A percentile compares a stretch with the other conserved stretches of the same genome.
These are phyloP conservation scores for Nicotiana sylvestris DNA, from an alignment of 257 asterid species.

Conservation along the genomic window DNA sequence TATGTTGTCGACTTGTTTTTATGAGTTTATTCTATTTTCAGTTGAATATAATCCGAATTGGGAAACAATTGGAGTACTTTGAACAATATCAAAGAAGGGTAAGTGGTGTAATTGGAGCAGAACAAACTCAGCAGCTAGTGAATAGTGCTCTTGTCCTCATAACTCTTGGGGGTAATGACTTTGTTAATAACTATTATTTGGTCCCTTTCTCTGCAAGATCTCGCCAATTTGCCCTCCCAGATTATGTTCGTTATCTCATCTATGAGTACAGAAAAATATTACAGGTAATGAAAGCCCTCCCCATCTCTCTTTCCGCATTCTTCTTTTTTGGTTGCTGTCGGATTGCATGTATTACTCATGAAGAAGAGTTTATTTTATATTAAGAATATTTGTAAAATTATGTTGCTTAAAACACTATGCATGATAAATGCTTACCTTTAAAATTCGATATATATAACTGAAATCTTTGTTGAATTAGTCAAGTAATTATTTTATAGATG, in stretches of 20 bases:
- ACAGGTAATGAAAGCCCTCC: constrained; percentile 27
- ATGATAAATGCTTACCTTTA: not conserved
- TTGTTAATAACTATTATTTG: constrained; percentile 81
- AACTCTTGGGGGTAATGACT: constrained; percentile 87
- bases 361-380: too few relatives aligned
- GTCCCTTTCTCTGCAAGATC: constrained; percentile 84
- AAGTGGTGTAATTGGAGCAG: constrained; percentile 42
- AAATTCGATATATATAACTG: not conserved
- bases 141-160: constrained; percentile 73
- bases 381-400: too few relatives aligned
- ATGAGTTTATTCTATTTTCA: constrained; percentile 17
- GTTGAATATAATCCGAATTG: constrained; percentile 67
- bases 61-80: constrained; percentile 56
- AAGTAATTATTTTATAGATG: not conserved
- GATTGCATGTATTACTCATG: not conserved
- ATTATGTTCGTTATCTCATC: constrained; percentile 53
- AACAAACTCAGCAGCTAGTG: constrained; percentile 39
- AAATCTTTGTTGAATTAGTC: not conserved
- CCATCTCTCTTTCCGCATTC: not conserved
- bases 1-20: not conserved
- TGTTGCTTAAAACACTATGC: too few relatives aligned
- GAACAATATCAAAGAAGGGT: constrained; percentile 69
- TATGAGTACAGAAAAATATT: constrained; percentile 69
- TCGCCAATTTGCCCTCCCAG: constrained; percentile 62
- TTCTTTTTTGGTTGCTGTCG: not conserved